Evolutionary conservation across 1,284 basidiomycete genomes (phyloP), one percentile per base, ranked within the genome.

Genomic region (Phylloboletellus chloephorus): DNA sequence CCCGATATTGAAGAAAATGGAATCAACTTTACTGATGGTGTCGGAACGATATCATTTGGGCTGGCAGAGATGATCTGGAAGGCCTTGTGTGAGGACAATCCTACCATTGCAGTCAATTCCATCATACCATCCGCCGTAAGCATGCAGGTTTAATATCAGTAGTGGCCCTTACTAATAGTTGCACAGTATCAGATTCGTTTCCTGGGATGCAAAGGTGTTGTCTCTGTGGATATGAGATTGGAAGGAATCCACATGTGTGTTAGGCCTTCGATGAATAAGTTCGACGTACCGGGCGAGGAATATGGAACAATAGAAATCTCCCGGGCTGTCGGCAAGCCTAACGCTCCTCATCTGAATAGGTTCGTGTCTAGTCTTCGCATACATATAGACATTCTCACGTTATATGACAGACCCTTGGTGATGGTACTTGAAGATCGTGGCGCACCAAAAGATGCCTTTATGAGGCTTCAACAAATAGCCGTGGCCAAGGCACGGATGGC

Each of bases 261-360:
- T 9, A 69, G 87, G 13, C 66, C 69, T 2, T 85, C 80, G 0
- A 88, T 89, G 85, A 70, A 71, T 37, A 91, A 91, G 52, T 91
- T 89, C 51, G 64, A 73, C 2, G 72, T 71, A 2, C 69, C 59
- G 0, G 61, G 65, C 7, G 56, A 69, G 16, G 67, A 71, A 17
- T 62, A 65, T 12, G 76, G 75, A 4, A 67, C 69, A 8, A 81
- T 90, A 42, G 86, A 88, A 56, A 87, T 89, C 36, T 82, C 82
- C 0, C 67, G 68, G 37, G 66, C 73, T 1, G 81, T 88, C 51
- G 67, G 69, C 33, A 62, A 64, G 15, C 79, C 82, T 0, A 75
- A 74, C 20, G 58, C 58, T 7, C 74, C 74, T 31, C 79, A 81
- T 59, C 61, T 86, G 15, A 86, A 86, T 53, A 69, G 79, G 82